Evolutionary conservation across 2,329 filamentous ascomycete genomes (phyloP).

Genomic region (Penicillium crustosum): DNA sequence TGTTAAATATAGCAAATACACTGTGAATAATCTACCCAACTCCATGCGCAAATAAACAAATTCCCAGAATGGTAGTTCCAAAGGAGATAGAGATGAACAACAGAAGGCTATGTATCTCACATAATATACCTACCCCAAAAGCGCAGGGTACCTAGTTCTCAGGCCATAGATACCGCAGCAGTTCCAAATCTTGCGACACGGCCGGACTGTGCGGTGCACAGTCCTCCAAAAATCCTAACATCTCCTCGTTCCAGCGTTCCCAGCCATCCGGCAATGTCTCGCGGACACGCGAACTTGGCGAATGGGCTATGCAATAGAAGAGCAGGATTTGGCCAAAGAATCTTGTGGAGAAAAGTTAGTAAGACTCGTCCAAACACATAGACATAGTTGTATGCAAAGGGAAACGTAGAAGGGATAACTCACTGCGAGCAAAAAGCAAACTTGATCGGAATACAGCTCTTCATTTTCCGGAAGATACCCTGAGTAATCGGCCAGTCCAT

Average conservation of each 20-base stretch:
- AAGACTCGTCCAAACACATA: no score
- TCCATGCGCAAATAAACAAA: slow-evolving; percentile 7
- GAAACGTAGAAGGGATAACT: slow-evolving; percentile 5
- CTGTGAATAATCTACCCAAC: slow-evolving; percentile 1
- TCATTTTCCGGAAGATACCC: slow-evolving; percentile 44
- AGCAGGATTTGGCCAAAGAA: slow-evolving; percentile 47
- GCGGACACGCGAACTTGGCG: slow-evolving; percentile 35
- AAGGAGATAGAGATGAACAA: background rate
- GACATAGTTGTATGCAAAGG: background rate
- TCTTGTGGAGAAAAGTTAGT: slow-evolving; percentile 19
- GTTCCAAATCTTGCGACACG: slow-evolving; percentile 41
- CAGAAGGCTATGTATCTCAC: background rate
- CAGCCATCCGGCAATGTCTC: slow-evolving; percentile 40
- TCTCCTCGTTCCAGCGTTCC: slow-evolving; percentile 44
- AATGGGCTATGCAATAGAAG: slow-evolving; percentile 44
- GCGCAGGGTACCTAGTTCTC: slow-evolving; percentile 6
- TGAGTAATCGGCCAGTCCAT: slow-evolving; percentile 45
- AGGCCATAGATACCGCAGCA: slow-evolving; percentile 34
- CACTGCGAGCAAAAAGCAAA: slow-evolving; percentile 45
- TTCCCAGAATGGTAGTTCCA: background rate
- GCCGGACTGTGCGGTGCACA: slow-evolving; percentile 41
- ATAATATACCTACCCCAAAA: background rate
- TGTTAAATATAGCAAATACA: no score
- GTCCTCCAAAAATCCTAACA: slow-evolving; percentile 42
- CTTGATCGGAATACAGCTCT: slow-evolving; percentile 44